Percentiles rank a stretch among this genome's conserved stretches.
phyloP scores from a whole-genome alignment of 495 filamentous ascomycete genomes.

The Astrothelium macrocarpum region DNA sequence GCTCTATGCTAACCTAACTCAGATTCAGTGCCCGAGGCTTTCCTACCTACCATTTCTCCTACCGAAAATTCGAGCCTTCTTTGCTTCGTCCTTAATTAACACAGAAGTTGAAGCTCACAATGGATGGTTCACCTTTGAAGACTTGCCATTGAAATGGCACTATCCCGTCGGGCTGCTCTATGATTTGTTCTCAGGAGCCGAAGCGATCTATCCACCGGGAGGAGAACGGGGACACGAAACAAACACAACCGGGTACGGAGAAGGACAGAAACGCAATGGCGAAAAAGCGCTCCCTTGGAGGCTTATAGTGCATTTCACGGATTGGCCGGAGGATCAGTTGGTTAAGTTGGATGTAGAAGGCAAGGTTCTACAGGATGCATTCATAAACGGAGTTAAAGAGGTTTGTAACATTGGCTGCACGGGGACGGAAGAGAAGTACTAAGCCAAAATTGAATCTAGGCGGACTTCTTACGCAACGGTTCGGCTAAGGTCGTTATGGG shows the following conservation, averaged over 20 bases:
- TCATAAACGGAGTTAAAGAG: conserved; percentile 91
- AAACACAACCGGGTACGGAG: conserved; percentile 2
- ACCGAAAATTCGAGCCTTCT: conserved; percentile 71
- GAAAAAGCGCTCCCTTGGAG: conserved; percentile 58
- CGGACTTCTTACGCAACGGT: conserved; percentile 84
- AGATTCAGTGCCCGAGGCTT: conserved; percentile 54
- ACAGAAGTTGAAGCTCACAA: conserved; percentile 45
- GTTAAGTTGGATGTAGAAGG: conserved; percentile 54
- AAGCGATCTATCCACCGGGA: conserved; percentile 38
- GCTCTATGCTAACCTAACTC: background rate
- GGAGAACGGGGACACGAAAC: conserved; percentile 20
- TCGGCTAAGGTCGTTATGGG: conserved; percentile 91
- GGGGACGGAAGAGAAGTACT: background rate
- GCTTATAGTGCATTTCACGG: conserved; percentile 58
- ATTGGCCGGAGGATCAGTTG: conserved; percentile 60
- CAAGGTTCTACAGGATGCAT: conserved; percentile 65
- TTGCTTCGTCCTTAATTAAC: conserved; percentile 60
- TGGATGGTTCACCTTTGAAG: conserved; percentile 64
- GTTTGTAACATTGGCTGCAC: conserved; percentile 26
- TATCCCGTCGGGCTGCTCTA: conserved; percentile 80
- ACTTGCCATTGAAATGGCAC: conserved; percentile 78
- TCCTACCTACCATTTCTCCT: conserved; percentile 69
- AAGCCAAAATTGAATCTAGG: conserved; percentile 37
- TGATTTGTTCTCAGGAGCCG: conserved; percentile 69
- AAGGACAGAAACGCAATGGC: conserved; percentile 32